Base-by-base conservation (phyloP, 140 eudicot species). In the Flaveria floridana region DNA sequence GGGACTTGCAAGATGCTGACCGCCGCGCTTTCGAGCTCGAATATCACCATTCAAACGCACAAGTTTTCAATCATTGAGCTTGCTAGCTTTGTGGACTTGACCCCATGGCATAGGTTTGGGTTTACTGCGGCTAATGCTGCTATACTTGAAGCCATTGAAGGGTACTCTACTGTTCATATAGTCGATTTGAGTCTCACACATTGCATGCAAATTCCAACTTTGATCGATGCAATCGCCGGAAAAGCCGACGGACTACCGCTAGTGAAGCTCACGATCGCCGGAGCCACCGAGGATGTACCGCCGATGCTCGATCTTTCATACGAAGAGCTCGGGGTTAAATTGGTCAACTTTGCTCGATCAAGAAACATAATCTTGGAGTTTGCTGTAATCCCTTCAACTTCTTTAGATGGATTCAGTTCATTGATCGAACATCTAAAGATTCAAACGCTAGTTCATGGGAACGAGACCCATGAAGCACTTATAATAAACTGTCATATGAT, bases 101-200 rank as follows among this genome's bases (percentile, higher is more conserved):
- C 99, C 7, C 99, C 99, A 3, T 94, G 97, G 97, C 96, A 94
- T 53, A 83, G 99, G n/a, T 94, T 94, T 28, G 99, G 97, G 1
- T 94, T 86, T 89, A 88, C 96, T 0, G 95, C 96, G 0, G 99
- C 97, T 0, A 94, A 94, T 70, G 85, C 95, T 0, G 91, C 96
- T 68, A 87, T 94, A 15, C 80, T 94, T 4, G 95, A 88, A 65
- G 96, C 96, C 2, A 80, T 88, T 0, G 89, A 90, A 7, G 88
- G 93, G 0, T 83, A 69, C 77, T 63, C 88, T 0, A 76, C 70
- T 0, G 79, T 95, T 23, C 97, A 95, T 65, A 91, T 95, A 3
- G 81, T 95, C 19, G 99, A 95, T 73, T 61, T 95, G 14, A 95
- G 96, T 44, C 51, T 81, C 1, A 91, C 99, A 7, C 96, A 87